A percentile compares a stretch with the other conserved stretches of the same genome.
phyloP scores from a whole-genome alignment of 768 basidiomycete genomes.

The Floccularia luteovirens region DNA sequence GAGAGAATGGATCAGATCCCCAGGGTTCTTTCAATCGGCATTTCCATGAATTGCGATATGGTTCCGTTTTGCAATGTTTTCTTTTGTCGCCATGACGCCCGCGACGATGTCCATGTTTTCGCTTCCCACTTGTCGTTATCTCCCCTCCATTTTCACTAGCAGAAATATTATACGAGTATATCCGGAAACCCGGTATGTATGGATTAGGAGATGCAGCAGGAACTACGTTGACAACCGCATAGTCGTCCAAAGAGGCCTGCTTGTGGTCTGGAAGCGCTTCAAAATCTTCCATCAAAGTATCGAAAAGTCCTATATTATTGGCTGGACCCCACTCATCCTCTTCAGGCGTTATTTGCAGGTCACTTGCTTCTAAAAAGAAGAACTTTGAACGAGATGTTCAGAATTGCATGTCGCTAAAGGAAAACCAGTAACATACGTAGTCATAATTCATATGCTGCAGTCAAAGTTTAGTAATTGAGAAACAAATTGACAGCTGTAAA shows the following conservation, averaged over 20 bases:
- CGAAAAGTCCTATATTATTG: conserved; percentile 33
- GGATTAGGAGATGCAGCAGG: conserved; percentile 85
- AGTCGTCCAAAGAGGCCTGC: conserved; percentile 52
- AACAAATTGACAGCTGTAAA: conserved; percentile 10
- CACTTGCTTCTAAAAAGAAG: conserved; percentile 45
- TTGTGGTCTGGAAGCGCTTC: conserved; percentile 46
- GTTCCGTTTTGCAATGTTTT: conserved; percentile 37
- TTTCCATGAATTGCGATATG: conserved; percentile 54
- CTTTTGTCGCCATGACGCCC: conserved; percentile 37
- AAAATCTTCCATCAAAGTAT: conserved; percentile 61
- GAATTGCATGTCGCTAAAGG: conserved; percentile 1
- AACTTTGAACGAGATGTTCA: conserved; percentile 28
- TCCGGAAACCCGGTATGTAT: conserved; percentile 73
- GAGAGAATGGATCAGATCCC: conserved; percentile 57
- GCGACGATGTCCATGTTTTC: conserved; percentile 42
- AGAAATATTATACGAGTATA: conserved; percentile 77
- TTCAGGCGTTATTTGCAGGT: conserved; percentile 36
- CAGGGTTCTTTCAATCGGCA: conserved; percentile 54
- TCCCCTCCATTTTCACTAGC: conserved; percentile 15
- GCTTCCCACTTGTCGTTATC: conserved; percentile 16
- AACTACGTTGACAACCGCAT: conserved; percentile 70
- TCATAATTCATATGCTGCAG: conserved; percentile 79
- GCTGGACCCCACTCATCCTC: conserved; percentile 13
- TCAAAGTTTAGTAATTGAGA: conserved; percentile 8
- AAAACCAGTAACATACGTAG: conserved; percentile 38